Conservation (phyloP, 768 basidiomycete species). For the Kwoniella newhampshirensis region DNA sequence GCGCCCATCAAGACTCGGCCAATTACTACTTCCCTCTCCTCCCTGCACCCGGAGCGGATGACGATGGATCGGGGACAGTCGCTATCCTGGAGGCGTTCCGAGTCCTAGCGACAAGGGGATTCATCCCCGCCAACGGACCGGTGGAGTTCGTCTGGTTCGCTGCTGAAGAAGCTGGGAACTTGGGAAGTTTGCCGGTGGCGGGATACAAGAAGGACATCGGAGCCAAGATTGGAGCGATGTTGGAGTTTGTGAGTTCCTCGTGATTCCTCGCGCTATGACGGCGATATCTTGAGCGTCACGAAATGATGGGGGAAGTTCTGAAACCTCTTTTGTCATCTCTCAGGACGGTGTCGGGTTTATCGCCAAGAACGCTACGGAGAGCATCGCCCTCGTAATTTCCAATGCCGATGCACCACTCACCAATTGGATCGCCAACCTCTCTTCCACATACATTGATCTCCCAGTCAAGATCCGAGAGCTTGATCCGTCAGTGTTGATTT, state of each 20-base stretch:
- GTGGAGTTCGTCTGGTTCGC: conserved; percentile 54
- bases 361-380: conserved; percentile 16
- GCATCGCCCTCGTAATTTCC: conserved; percentile 25
- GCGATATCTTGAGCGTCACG: too few relatives aligned
- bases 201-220: conserved; percentile 64
- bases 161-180: conserved; percentile 54
- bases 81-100: conserved; percentile 51
- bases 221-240: conserved; percentile 74
- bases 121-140: conserved; percentile 41
- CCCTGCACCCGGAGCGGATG: conserved; percentile 54
- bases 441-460: conserved; percentile 28
- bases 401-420: conserved; percentile 25
- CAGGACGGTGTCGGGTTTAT: conserved; percentile 40
- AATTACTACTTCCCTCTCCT: conserved; percentile 54
- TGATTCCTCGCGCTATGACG: too few relatives aligned
- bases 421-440: conserved; percentile 30
- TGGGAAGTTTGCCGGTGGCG: conserved; percentile 82
- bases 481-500: conserved; percentile 14
- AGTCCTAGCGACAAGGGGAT: conserved; percentile 41
- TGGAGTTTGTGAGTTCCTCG: conserved; percentile 60
- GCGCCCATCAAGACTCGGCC: conserved; percentile 53
- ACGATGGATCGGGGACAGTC: conserved; percentile 51
- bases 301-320: too few relatives aligned
- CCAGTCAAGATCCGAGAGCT: conserved; percentile 17
- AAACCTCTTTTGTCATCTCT: too few relatives aligned